Percentiles rank a stretch among this genome's conserved stretches.
Evolutionary conservation across 805 yeast species (phyloP).

Genomic region (Pichia scutulata): DNA sequence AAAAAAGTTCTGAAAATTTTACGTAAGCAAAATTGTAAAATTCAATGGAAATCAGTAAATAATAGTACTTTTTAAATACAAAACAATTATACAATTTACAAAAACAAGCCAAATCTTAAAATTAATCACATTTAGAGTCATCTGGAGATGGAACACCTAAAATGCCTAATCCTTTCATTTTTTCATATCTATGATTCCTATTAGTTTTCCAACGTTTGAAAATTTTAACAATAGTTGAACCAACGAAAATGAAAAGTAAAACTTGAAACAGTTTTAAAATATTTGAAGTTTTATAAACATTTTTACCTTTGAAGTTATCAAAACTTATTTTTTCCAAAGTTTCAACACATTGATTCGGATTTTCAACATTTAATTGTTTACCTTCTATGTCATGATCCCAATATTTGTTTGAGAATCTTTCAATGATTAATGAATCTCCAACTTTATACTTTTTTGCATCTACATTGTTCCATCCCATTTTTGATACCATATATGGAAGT

Average conservation of each 20-base stretch:
- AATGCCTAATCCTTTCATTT: constrained; percentile 13
- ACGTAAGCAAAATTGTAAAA: background rate
- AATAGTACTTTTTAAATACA: background rate
- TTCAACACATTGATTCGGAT: constrained; percentile 7
- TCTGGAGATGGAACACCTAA: constrained; percentile 12
- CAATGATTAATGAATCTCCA: constrained; percentile 54
- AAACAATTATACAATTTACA: background rate
- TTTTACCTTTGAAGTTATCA: constrained; percentile 1
- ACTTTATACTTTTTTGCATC: constrained; percentile 27
- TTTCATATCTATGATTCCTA: constrained; percentile 6
- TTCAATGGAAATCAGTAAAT: background rate
- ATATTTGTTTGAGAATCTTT: constrained; percentile 27
- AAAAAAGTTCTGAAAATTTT: background rate
- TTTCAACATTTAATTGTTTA: constrained; percentile 9
- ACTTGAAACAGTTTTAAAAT: background rate
- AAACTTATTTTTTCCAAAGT: constrained; percentile 11
- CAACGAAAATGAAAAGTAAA: background rate
- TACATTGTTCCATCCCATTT: constrained; percentile 31
- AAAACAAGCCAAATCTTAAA: background rate
- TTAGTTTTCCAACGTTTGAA: background rate
- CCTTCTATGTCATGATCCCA: constrained; percentile 17
- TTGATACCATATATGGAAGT: constrained; percentile 12
- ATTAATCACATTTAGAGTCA: constrained; percentile 11
- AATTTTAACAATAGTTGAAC: background rate
- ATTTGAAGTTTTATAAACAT: background rate